phyloP scores from a whole-genome alignment of 768 basidiomycete species.

The Leccinum subgranulosum region DNA sequence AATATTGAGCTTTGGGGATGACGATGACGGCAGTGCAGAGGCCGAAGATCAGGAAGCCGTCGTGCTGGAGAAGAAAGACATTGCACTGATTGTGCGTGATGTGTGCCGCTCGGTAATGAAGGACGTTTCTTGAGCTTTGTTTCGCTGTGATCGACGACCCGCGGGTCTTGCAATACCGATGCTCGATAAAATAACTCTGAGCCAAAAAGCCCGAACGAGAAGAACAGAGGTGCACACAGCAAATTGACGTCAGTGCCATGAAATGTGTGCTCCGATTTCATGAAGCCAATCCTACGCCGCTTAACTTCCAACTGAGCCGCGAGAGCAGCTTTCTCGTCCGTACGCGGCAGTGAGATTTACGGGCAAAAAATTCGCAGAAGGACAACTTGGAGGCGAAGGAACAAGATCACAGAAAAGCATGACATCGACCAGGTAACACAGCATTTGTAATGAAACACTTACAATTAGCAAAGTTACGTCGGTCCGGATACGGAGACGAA shows the following conservation, averaged over 20 bases:
- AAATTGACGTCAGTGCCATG: neutral
- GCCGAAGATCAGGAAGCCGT: slow-evolving; percentile 53
- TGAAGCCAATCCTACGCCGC: too few relatives aligned
- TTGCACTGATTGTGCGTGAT: slow-evolving; percentile 70
- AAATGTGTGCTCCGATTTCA: slow-evolving; percentile 14
- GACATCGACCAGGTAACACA: slow-evolving; percentile 56
- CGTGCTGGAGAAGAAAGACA: slow-evolving; percentile 71
- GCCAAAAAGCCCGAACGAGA: neutral
- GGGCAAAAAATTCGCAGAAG: neutral
- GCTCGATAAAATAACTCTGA: slow-evolving; percentile 3
- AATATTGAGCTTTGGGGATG: slow-evolving; percentile 83
- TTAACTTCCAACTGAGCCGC: too few relatives aligned
- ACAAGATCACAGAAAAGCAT: slow-evolving; percentile 68
- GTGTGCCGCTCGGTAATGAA: neutral
- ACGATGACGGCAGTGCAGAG: slow-evolving; percentile 62
- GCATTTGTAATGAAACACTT: neutral
- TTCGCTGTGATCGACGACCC: slow-evolving; percentile 24
- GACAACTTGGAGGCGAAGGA: slow-evolving; percentile 33
- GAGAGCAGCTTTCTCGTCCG: neutral
- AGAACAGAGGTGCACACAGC: neutral
- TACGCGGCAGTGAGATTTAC: neutral
- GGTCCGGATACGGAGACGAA: slow-evolving; percentile 61
- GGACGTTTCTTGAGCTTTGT: neutral
- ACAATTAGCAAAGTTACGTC: slow-evolving; percentile 27
- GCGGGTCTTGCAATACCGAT: slow-evolving; percentile 3